Evolutionary conservation across 768 basidiomycete genomes (phyloP), one percentile per base, ranked within the genome.

Genomic region (Royoungia palumana): DNA sequence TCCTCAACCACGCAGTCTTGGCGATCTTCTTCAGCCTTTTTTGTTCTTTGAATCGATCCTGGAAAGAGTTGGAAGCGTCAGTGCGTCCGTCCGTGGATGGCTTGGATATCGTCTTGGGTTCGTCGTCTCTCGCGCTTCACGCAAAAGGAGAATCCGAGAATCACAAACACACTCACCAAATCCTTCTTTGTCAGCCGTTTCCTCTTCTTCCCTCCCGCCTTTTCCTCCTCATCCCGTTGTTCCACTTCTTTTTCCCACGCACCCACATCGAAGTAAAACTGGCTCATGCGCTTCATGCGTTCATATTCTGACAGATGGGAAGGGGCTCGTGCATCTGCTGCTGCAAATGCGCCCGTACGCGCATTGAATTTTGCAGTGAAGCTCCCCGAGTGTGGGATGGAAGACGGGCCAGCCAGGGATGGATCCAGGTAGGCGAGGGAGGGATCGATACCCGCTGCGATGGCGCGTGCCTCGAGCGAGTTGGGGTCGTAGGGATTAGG

Each of bases 1-100:
- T 87, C 63, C 89, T 81, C 58, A 92, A 64, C 89, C 89, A 92
- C 9, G 89, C 89, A 1, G 88, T 91, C 73, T 90, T 91, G 34
- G 88, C 87, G 9, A 90, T 81, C 70, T 91, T 92, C 74, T 91
- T 91, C 61, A 73, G 69, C 55, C 70, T 76, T 67, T 91, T 92
- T 72, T 88, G 84, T 63, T 90, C 87, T 62, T 85, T 88, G 66
- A 86, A 91, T 35, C 87, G 81, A 56, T 91, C 87, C 89, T 90
- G 64, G 39, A 53, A 50, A 56, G 51, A 30, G 52, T 40, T 50
- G 36, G 39, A 49, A 49, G 17, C 44, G 52, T 64, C 55, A 64
- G 63, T 56, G 57, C 47, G 46, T 62, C 63, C 60, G 56, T 56
- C 32, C 63, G 48, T 49, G 14, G 44, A 54, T 53, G 51, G 34